These are phyloP conservation scores for Trematosphaeria pertusa DNA, from an alignment of 2,329 filamentous ascomycete genomes.

Conservation along the genomic window DNA sequence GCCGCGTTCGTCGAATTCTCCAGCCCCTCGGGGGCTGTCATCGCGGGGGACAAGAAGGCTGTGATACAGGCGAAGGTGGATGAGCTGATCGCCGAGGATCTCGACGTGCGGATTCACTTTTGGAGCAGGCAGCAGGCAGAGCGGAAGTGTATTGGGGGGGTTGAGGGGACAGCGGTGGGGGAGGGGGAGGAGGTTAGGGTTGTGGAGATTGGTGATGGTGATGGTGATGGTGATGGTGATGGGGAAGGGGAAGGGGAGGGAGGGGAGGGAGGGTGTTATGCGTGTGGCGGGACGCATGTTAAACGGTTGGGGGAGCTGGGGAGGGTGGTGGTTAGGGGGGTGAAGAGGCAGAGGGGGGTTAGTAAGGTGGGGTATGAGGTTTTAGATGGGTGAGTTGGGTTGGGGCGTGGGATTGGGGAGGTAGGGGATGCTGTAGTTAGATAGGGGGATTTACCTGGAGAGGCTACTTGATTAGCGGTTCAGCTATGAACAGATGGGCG, in stretches of 20 bases:
- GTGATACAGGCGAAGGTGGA: conserved; percentile 68
- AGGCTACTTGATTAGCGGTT: no score
- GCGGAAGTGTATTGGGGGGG: conserved; percentile 52
- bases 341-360: conserved; percentile 68
- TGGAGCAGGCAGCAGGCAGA: conserved; percentile 71
- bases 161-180: conserved; percentile 50
- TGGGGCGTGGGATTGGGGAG: not conserved
- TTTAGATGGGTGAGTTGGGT: conserved; percentile 23
- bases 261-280: conserved; percentile 73
- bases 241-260: conserved; percentile 69
- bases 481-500: no score
- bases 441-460: not conserved
- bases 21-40: no score
- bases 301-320: conserved; percentile 65
- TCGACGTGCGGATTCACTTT: conserved; percentile 63
- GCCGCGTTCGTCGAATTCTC: conserved; percentile 71
- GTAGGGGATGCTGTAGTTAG: not conserved
- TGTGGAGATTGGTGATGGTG: conserved; percentile 72
- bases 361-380: conserved; percentile 62
- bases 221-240: conserved; percentile 68
- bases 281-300: conserved; percentile 79
- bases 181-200: conserved; percentile 60
- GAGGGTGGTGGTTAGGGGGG: conserved; percentile 70
- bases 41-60: conserved; percentile 59
- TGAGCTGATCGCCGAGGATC: conserved; percentile 59